Evolutionary conservation across 768 basidiomycete genomes (phyloP), one percentile per base, ranked within the genome.

Genomic region (Tulasnella sp.): DNA sequence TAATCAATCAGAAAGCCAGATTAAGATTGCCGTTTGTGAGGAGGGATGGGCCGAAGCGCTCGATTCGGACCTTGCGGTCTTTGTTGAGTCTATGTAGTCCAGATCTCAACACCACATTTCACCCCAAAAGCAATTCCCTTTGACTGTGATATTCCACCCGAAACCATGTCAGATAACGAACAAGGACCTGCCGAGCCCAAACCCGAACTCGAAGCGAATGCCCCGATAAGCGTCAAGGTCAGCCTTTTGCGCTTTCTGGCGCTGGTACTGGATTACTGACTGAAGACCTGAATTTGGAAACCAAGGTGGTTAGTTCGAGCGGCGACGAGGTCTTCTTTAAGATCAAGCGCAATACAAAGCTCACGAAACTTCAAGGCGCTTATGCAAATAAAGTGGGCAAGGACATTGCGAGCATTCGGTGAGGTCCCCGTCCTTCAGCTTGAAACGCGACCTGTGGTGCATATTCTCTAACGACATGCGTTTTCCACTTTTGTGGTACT

Each of bases 301-400:
- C 30, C 27, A 65, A 91, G 88, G 88, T 91, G 50, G 80, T 85
- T 47, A 83, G 80, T 65, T 78, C 85, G 38, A 70, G 74, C 11
- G 89, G 88, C 60, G 88, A 93, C 32, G 91, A 94, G 70, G 88
- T 95, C 26, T 95, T 87, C 74, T 96, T 96, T 80, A 95, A 96
- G 79, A 94, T 96, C 75, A 96, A 94, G 75, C 82, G 86, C 68
- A 87, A 80, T 72, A 94, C 92, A 45, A 92, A 86, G 76, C 73
- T 96, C 66, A 87, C 83, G 77, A 96, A 95, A 76, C 80, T 95
- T 24, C 88, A 92, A 70, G 87, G 82, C 62, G 92, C 92, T 45
- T 96, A 96, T 72, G 92, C 92, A 58, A 82, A 77, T 70, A 92
- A 93, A 68, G 90, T 95, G 15, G 92, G 92, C 60, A 92, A 92